phyloP scores from a whole-genome alignment of 352 stramenopile genomes.

The Pythium coloratum region DNA sequence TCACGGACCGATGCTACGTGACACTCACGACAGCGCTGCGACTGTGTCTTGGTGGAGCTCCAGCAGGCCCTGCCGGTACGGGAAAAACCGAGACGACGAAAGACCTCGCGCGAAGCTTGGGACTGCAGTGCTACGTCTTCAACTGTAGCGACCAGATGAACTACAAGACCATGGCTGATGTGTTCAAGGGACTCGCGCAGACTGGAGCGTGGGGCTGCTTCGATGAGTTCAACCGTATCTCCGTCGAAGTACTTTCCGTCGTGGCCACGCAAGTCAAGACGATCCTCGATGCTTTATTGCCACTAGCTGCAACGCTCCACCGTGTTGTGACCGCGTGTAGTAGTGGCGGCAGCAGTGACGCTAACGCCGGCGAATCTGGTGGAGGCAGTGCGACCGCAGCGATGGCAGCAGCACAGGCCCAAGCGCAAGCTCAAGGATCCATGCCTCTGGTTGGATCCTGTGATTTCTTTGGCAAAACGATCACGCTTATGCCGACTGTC shows the following conservation, averaged over 20 bases:
- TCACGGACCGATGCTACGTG: slow-evolving; percentile 86
- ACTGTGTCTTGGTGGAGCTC: slow-evolving; percentile 75
- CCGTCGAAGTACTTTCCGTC: slow-evolving; percentile 95
- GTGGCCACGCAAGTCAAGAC: slow-evolving; percentile 98
- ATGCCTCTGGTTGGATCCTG: slow-evolving; percentile 61
- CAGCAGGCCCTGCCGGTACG: slow-evolving; percentile 76
- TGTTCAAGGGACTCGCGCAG: slow-evolving; percentile 93
- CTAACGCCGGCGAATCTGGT: slow-evolving; percentile 10
- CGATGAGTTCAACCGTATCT: slow-evolving; percentile 97
- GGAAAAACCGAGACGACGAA: slow-evolving; percentile 90
- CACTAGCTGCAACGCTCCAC: slow-evolving; percentile 30
- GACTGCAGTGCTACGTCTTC: slow-evolving; percentile 85
- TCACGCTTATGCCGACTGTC: slow-evolving; percentile 80
- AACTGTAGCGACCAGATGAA: slow-evolving; percentile 92
- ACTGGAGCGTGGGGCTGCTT: slow-evolving; percentile 96
- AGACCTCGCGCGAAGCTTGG: slow-evolving; percentile 73
- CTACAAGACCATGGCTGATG: slow-evolving; percentile 96
- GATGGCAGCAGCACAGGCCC: slow-evolving; percentile 10
- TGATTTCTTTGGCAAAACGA: slow-evolving; percentile 90
- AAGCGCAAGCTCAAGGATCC: slow-evolving; percentile 18
- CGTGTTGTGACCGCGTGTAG: slow-evolving; percentile 26
- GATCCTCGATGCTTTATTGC: slow-evolving; percentile 87
- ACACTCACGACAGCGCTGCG: slow-evolving; percentile 82
- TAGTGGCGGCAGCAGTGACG: slow-evolving; percentile 20
- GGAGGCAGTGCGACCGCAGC: slow-evolving; percentile 3